Evolutionary conservation across 768 basidiomycete genomes (phyloP), one percentile per base, ranked within the genome.

Genomic region (Rhizopogon salebrosus): DNA sequence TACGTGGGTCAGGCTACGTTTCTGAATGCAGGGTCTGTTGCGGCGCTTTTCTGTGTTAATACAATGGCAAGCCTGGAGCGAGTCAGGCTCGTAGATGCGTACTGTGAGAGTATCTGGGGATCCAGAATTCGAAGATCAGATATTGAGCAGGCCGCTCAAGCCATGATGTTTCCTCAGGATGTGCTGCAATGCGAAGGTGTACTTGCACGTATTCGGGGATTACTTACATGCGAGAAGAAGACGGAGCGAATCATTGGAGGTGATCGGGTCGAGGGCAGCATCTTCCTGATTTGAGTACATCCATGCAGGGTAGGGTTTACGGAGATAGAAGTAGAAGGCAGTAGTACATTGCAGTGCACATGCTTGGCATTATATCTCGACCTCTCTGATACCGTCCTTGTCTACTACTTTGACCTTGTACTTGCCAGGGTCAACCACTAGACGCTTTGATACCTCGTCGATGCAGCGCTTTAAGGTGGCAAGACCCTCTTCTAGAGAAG

Each of bases 391-490:
- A 48, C 95, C 95, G 64, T 95, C 88, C 71, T 87, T 92, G 72
- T 97, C 93, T 29, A 97, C 91, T 11, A 97, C 75, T 67, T 92
- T 93, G 59, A 95, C 85, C 67, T 87, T 92, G 75, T 91, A 95
- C 60, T 75, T 84, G 39, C 83, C 87, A 1, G 89, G 84, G 56
- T 82, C 82, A 53, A 95, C 84, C 48, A 90, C 82, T 57, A 92
- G 66, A 50, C 92, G 82, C 73, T 90, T 89, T 36, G 91, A 70
- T 2, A 95, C 89, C 71, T 98, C 92, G 56, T 86, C 76, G 54
- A 98, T 84, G 69, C 95, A 98, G 58, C 92, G 85, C 64, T 78
- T 84, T 54, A 98, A 74, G 3, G 87, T 83, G 1, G 79, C 90
- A 22, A 98, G 71, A 3, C 93, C 97, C 61, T 95, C 92, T 60